phyloP scores from a whole-genome alignment of 352 stramenopile genomes.

The Globisporangium ultimum region DNA sequence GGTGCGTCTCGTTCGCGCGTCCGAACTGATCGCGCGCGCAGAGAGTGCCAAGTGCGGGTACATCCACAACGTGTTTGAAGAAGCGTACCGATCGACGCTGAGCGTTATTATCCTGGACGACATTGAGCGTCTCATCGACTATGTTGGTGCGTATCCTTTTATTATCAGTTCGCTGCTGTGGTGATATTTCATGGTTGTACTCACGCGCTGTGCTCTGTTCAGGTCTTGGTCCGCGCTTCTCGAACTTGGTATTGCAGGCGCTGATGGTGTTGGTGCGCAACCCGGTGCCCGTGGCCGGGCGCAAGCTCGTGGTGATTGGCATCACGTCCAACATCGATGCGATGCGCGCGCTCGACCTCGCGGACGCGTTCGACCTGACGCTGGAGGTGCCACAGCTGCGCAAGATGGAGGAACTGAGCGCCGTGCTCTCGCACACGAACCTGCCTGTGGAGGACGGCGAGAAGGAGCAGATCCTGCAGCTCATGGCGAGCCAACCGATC shows the following conservation, averaged over 20 bases:
- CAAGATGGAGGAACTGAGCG: conserved; percentile 86
- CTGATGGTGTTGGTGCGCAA: conserved; percentile 99
- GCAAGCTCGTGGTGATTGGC: conserved; percentile 95
- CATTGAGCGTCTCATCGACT: conserved; percentile 99
- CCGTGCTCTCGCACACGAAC: conserved; percentile 78
- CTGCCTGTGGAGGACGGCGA: conserved; percentile 70
- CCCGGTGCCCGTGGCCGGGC: conserved; percentile 88
- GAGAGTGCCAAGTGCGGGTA: conserved; percentile 93
- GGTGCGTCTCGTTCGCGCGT: conserved; percentile 96
- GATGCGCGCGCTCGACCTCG: conserved; percentile 92
- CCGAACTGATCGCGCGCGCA: conserved; percentile 95
- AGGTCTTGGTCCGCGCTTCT: conserved; percentile 96
- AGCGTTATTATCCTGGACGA: conserved; percentile 99
- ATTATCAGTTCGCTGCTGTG: neutral
- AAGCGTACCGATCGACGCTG: conserved; percentile 97
- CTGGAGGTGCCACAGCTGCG: conserved; percentile 91
- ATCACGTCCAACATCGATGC: conserved; percentile 92
- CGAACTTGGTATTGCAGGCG: conserved; percentile 98
- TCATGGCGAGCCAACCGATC: conserved; percentile 91
- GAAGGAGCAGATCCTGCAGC: conserved; percentile 61
- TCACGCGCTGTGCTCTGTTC: conserved; percentile 11
- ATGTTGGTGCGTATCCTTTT: conserved; percentile 54
- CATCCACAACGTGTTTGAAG: conserved; percentile 95
- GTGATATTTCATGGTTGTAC: neutral
- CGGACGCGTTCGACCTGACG: conserved; percentile 93